Evolutionary conservation across 768 basidiomycete genomes (phyloP), one percentile per base, ranked within the genome.

Genomic region (Tylopilus plumbeoviolaceoides): DNA sequence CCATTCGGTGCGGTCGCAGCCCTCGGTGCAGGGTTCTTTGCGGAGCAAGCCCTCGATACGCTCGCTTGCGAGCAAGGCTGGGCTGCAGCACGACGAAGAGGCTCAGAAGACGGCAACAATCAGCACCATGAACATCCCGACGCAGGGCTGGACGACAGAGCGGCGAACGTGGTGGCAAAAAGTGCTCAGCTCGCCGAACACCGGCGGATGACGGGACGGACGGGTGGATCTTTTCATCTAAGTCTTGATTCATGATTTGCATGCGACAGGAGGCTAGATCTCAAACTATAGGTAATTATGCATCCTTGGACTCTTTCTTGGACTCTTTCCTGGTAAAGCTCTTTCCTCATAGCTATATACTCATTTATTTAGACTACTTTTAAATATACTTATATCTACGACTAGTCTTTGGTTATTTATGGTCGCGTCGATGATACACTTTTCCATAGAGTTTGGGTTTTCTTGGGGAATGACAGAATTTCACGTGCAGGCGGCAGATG

Each of bases 91-190:
- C n/a, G 47, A 57, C 5, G 43, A 47, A 15, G 42, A 28, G 4
- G 23, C 17, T 10, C 48, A 45, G 30, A 30, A 30, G 30, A 30
- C 45, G 47, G 27, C 44, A 12, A 35, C 38, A 1, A 7, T 44
- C 30, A 47, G 52, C 41, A 57, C 57, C 7, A 36, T 17, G 0
- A 45, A 46, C 1, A 38, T 49, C 14, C 55, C 18, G 36, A 28
- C 44, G 6, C 28, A 41, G 17, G 28, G 45, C 12, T 47, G 54
- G 5, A 44, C 41, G 30, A 43, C 44, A 9, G 69, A 65, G 43
- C 67, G 58, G 23, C 60, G 64, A n/a, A 53, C 56, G 18, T 68
- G 67, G 67, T 68, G 67, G 67, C 64, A 61, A 44, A 68, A 69
- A 46, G 67, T 70, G 41, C 57, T 69, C 17, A 56, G 47, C 44